Base-by-base conservation (phyloP, 495 filamentous ascomycete species). In the Xylaria flabelliformis region DNA sequence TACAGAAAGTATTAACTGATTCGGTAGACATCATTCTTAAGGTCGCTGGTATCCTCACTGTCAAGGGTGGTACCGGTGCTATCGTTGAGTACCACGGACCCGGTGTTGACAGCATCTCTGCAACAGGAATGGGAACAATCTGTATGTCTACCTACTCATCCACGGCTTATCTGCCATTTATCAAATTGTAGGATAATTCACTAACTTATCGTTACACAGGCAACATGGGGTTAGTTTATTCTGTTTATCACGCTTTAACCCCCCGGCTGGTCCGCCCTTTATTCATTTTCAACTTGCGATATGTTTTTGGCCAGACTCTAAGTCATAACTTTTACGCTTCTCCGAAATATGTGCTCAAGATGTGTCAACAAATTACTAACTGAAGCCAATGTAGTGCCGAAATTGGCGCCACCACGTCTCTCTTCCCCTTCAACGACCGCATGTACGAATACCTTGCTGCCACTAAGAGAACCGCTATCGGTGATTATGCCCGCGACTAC, bases 391-490 rank as follows among this genome's bases (percentile, higher is more conserved):
- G 36, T 41, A 77, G 88, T 71, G 94, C 94, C 74, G 94, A 97
- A 82, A 97, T 97, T 77, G 96, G 96, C 82, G 96, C 96, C 62
- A 99, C 96, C 44, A 98, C 96, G 62, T 97, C 94, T n/a, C 78
- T 99, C 53, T 99, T 99, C 91, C 95, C 96, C 74, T 99, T 97
- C 91, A 97, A 97, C 84, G 94, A 98, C 82, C 90, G 93, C 79
- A 95, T 96, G 93, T 92, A 97, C 88, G 91, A 97, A 80, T 99
- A 98, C 86, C 89, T 99, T 63, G 87, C 85, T 61, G 93, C 95
- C 65, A 99, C 96, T 74, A 97, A 98, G 90, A 93, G 96, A 79
- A 85, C 87, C 77, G 87, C 90, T 12, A 97, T 99, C 76, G 96
- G 93, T 76, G 92, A 98, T 80, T 97, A 94, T 80, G 89, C 96